Evolutionary conservation across 73 alveolate species (phyloP).

Genomic region (Paramecium primaurelia): DNA sequence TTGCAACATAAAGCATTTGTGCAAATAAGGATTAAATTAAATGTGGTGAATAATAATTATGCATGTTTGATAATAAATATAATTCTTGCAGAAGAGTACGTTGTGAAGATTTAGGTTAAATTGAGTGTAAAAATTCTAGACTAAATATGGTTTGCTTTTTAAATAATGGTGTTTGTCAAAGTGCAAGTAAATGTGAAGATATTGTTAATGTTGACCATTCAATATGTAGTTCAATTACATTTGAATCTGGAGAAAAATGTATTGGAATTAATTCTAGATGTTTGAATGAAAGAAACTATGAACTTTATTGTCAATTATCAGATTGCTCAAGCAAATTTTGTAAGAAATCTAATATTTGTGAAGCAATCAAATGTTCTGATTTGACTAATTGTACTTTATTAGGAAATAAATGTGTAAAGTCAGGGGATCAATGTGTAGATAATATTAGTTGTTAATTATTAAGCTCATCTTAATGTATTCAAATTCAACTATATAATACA

Average conservation of each 20-base stretch:
- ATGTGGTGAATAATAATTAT: neutral
- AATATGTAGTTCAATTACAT: neutral
- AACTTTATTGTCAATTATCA: neutral
- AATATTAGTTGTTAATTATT: neutral
- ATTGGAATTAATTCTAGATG: neutral
- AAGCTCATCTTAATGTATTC: neutral
- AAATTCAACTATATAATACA: neutral
- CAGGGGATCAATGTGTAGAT: neutral
- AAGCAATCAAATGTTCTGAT: neutral
- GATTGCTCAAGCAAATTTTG: neutral
- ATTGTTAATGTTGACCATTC: neutral
- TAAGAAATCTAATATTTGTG: neutral
- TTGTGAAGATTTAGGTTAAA: neutral
- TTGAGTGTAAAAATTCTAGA: neutral
- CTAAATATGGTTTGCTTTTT: neutral
- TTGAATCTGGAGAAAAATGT: neutral
- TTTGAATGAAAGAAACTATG: neutral
- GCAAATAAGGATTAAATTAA: neutral
- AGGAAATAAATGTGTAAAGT: neutral
- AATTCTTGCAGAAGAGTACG: neutral
- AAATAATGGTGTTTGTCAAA: neutral
- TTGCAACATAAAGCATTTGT: neutral
- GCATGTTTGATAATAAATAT: neutral
- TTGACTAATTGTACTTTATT: neutral
- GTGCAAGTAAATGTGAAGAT: neutral